phyloP scores from a whole-genome alignment of 192 early-diverging fungal species.

The Lobosporangium transversale region DNA sequence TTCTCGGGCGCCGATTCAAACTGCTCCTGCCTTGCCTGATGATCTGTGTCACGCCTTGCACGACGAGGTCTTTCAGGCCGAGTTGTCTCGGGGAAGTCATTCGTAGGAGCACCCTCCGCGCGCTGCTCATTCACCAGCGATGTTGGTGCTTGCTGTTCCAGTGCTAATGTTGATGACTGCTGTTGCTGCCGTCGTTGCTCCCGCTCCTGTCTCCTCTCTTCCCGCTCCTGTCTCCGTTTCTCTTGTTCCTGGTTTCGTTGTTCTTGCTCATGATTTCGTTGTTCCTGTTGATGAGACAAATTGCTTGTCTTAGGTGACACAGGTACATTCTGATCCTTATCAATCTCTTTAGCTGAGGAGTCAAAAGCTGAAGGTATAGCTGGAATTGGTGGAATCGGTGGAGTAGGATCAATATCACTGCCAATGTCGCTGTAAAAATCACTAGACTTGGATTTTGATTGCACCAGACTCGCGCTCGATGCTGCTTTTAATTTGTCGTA shows the following conservation, averaged over 20 bases:
- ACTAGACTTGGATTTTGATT: background rate
- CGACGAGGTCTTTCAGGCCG: slow-evolving; percentile 32
- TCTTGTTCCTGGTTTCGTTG: too few relatives aligned
- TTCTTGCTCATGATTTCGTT: background rate
- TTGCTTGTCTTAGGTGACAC: background rate
- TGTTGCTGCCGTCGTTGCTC: background rate
- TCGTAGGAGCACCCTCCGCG: background rate
- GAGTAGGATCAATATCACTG: too few relatives aligned
- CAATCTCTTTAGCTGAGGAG: background rate
- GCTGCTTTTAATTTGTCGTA: slow-evolving; percentile 35
- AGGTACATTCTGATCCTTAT: background rate
- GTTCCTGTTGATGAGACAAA: background rate
- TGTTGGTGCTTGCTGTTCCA: slow-evolving; percentile 2
- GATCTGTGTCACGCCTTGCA: slow-evolving; percentile 28
- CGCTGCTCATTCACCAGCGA: background rate
- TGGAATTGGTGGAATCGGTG: slow-evolving; percentile 2
- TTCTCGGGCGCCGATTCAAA: background rate
- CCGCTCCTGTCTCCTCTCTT: background rate
- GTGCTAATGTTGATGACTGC: too few relatives aligned
- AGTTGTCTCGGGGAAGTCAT: background rate
- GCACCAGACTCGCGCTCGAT: slow-evolving; percentile 23
- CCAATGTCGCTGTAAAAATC: background rate
- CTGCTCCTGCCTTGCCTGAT: slow-evolving; percentile 5
- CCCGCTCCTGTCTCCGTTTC: too few relatives aligned
- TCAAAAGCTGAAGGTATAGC: background rate